Base-by-base conservation (phyloP, 352 stramenopile species). In the Bremia lactucae region DNA sequence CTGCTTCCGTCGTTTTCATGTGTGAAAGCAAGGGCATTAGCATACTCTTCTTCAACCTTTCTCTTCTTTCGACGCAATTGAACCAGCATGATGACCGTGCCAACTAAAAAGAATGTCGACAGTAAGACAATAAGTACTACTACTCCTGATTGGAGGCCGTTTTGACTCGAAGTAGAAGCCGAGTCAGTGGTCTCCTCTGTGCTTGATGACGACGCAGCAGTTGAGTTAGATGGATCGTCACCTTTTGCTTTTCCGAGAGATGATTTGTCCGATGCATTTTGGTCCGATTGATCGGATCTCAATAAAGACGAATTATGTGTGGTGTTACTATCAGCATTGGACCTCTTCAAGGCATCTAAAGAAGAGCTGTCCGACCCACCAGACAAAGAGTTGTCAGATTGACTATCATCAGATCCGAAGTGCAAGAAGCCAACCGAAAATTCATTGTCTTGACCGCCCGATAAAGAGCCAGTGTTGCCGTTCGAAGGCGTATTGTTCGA, bases 81-180 rank as follows among this genome's bases (percentile, higher is more conserved):
- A 18, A 75, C 40, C 14, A 72, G 72, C 26, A 89, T 68, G 14
- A 78, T 20, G 31, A 85, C 52, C 6, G 66, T 73, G 6, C 53
- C 66, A 2, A 88, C 51, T 15, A 92, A 46, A 38, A 87, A 68
- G 19, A 75, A 52, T 15, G 59, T 69, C 6, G 65, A 59, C 38
- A 87, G 55, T 13, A 83, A 49, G n/a, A 63, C 61, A 22, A 88
- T 52, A 44, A 84, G 47, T 36, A 88, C 81, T 3, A 82, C 55
- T 10, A 76, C 55, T 9, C 67, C 67, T 14, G 66, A 65, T 2
- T 55, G 55, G 21, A 62, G 72, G 33, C 61, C 59, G 4, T 16
- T 3, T 33, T n/a, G n/a, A n/a, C n/a, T n/a, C n/a, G n/a, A n/a
- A n/a, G n/a, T n/a, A n/a, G n/a, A n/a, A n/a, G n/a, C n/a, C n/a